A percentile compares a stretch with the other conserved stretches of the same genome.
Evolutionary conservation across 768 basidiomycete species (phyloP).

Genomic region (Cystobasidium onofrii): DNA sequence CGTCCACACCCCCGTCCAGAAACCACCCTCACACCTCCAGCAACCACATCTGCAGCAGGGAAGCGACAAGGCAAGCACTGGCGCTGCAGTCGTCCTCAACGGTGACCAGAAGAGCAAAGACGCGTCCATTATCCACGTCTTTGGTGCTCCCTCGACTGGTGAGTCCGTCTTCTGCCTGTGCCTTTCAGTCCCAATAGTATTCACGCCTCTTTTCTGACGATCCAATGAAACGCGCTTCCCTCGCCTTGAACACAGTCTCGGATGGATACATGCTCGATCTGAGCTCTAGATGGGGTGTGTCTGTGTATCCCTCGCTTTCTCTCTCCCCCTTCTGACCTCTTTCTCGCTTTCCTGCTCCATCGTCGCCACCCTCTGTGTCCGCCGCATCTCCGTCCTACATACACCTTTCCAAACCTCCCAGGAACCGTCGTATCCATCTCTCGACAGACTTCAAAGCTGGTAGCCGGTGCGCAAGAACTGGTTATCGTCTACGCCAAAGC

Average conservation of each 20-base stretch:
- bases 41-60: neutral
- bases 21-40: neutral
- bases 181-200: neutral
- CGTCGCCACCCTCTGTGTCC: neutral
- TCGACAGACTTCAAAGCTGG: slow-evolving; percentile 21
- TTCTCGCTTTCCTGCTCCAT: neutral
- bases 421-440: slow-evolving; percentile 22
- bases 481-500: neutral
- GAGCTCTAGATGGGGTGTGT: slow-evolving; percentile 28
- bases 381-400: slow-evolving; percentile 3
- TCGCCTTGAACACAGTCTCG: neutral
- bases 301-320: neutral
- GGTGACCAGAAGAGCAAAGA: slow-evolving; percentile 4
- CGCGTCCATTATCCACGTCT: slow-evolving; percentile 19
- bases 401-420: neutral
- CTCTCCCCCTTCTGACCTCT: slow-evolving; percentile 3
- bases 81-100: slow-evolving; percentile 2
- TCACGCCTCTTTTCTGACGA: neutral
- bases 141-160: slow-evolving; percentile 12
- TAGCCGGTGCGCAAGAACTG: neutral
- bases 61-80: neutral
- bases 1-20: neutral
- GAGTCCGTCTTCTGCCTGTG: neutral
- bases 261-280: slow-evolving; percentile 28
- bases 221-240: neutral